Conservation (phyloP, 148 eudicot genomes). For the Vaccinium darrowii region DNA sequence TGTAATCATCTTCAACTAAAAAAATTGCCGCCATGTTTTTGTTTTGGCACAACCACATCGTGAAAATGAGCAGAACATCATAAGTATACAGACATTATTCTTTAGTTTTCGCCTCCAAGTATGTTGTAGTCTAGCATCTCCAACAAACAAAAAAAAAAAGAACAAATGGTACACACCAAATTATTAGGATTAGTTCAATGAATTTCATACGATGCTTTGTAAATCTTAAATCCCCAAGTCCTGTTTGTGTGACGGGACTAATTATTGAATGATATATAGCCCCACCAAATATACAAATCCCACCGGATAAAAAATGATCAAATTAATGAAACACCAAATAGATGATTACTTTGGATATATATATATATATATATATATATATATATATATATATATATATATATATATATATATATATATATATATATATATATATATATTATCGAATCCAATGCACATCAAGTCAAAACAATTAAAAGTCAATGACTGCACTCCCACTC, state of each 20-base stretch:
- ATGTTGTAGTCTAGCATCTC: conserved; percentile 95
- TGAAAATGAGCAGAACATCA: not conserved
- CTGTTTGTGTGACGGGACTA: no score
- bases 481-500: not conserved
- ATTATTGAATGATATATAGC: no score
- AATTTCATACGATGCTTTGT: not conserved
- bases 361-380: no score
- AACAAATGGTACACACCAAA: not conserved
- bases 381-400: no score
- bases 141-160: not conserved
- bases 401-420: no score
- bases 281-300: no score
- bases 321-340: no score
- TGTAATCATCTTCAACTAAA: not conserved
- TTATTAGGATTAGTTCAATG: not conserved
- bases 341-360: no score
- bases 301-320: conserved; percentile 22
- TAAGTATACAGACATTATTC: not conserved
- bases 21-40: not conserved
- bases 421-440: no score
- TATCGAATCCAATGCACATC: conserved; percentile 23
- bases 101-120: conserved; percentile 51
- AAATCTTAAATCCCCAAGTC: not conserved
- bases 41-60: not conserved
- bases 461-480: no score